phyloP scores from a whole-genome alignment of 495 filamentous ascomycete genomes.

The Trichodelitschia bisporula region DNA sequence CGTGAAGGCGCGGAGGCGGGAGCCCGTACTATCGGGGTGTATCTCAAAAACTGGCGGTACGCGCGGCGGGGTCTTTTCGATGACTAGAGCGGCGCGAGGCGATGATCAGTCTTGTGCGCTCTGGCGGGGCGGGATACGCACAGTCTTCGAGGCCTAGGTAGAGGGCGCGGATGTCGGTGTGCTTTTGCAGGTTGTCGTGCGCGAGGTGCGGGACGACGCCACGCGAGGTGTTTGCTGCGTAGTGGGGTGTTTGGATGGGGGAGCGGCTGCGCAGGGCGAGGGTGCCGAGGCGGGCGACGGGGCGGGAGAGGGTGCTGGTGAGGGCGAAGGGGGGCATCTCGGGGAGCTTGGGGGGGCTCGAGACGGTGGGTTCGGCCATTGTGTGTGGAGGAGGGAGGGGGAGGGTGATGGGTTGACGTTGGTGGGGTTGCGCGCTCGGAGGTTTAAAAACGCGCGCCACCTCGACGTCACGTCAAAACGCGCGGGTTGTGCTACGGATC shows the following conservation, averaged over 20 bases:
- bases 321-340: conserved; percentile 19
- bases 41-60: conserved; percentile 26
- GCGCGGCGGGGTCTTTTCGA: conserved; percentile 38
- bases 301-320: conserved; percentile 8
- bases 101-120: conserved; percentile 1
- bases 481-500: no score
- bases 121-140: conserved; percentile 20
- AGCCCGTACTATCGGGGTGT: conserved; percentile 13
- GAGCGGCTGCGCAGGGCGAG: conserved; percentile 33
- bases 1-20: conserved; percentile 51
- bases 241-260: conserved; percentile 55
- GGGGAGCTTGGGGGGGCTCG: no score
- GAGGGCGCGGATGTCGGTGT: conserved; percentile 37
- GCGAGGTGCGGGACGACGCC: conserved; percentile 69
- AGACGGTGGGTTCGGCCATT: no score
- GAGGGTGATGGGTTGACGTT: no score
- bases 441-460: no score
- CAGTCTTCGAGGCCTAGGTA: conserved; percentile 88
- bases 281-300: conserved; percentile 26
- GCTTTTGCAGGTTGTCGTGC: conserved; percentile 53
- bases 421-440: no score
- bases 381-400: no score
- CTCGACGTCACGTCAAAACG: no score
- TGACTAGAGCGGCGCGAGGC: conserved; percentile 39
- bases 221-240: conserved; percentile 52